Evolutionary conservation across 202 grass and related monocot species (phyloP).

Genomic region (Dendrocalamus latiflorus): DNA sequence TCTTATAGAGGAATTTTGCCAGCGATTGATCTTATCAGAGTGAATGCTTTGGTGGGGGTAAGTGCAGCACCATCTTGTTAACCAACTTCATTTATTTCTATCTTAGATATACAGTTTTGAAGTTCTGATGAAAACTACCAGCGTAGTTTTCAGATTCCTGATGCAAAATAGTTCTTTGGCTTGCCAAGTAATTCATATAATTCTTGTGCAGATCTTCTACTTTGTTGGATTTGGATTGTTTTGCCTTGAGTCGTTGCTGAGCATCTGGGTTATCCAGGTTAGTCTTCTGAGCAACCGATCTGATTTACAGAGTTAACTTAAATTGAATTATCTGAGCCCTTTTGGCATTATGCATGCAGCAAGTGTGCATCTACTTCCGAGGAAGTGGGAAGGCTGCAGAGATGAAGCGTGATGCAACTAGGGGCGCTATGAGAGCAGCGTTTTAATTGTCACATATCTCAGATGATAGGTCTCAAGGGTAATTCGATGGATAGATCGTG

Average conservation of each 20-base stretch:
- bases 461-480: constrained; percentile 4
- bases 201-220: constrained; percentile 76
- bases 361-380: constrained; percentile 97
- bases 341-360: constrained; percentile 44
- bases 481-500: constrained; percentile 23
- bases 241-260: constrained; percentile 82
- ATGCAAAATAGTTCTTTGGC: too few species aligned
- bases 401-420: constrained; percentile 69
- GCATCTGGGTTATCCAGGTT: constrained; percentile 99
- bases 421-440: constrained; percentile 72
- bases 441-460: constrained; percentile 44
- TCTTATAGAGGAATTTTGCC: constrained; percentile 84
- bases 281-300: not conserved
- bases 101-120: not conserved
- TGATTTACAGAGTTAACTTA: not conserved
- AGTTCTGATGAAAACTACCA: not conserved
- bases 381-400: constrained; percentile 94
- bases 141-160: not conserved
- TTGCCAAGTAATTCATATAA: too few species aligned
- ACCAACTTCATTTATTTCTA: not conserved
- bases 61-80: constrained; percentile 1
- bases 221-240: constrained; percentile 94
- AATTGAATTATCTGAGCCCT: constrained; percentile 21
- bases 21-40: constrained; percentile 76
- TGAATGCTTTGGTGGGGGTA: constrained; percentile 81